Base-by-base conservation (phyloP, 2,329 filamentous ascomycete genomes). In the Cladophialophora carrionii region DNA sequence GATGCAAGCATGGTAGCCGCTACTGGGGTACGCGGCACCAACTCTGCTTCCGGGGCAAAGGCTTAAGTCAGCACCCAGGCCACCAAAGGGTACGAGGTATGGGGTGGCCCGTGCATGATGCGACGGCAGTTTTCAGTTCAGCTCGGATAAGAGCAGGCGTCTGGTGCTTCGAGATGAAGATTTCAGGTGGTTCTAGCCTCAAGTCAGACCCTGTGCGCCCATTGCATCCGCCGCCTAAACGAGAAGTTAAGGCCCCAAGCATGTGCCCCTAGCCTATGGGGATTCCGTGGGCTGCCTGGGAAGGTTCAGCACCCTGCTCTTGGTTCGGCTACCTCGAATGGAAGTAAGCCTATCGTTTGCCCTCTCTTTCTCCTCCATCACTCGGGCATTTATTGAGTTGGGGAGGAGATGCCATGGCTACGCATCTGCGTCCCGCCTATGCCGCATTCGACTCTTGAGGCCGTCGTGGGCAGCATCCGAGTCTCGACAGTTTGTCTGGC, bases 101-200 rank as follows among this genome's bases (percentile, higher is more conserved):
- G 37, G n/a, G 37, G 26, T 58, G 43, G 43, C 29, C 57, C 57
- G 24, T 48, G 41, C 41, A 32, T 32, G 43, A 31, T 51, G 41
- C 43, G 29, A 29, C 4, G 4, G 43, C 26, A 17, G 46, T 26
- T 10, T 9, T 22, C n/a, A 52, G 22, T 41, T 60, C 57, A 60
- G 57, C 57, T 60, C 57, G 57, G 57, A 51, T 60, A 60, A 60
- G 29, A 46, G 46, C 24, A 22, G 24, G 51, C 51, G 51, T n/a
- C 51, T 54, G 24, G 17, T 31, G 22, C 41, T 58, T 58, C 56
- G 37, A 32, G 43, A 58, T 51, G 56, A 24, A 49, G 43, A 41
- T 14, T 49, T 20, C 48, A 34, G 37, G 43, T 60, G 46, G 46
- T 60, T 54, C 48, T 60, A 60, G 57, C 57, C 57, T 24, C 32